phyloP scores from a whole-genome alignment of 2,329 filamentous ascomycete genomes.

The Penicillium sp. region DNA sequence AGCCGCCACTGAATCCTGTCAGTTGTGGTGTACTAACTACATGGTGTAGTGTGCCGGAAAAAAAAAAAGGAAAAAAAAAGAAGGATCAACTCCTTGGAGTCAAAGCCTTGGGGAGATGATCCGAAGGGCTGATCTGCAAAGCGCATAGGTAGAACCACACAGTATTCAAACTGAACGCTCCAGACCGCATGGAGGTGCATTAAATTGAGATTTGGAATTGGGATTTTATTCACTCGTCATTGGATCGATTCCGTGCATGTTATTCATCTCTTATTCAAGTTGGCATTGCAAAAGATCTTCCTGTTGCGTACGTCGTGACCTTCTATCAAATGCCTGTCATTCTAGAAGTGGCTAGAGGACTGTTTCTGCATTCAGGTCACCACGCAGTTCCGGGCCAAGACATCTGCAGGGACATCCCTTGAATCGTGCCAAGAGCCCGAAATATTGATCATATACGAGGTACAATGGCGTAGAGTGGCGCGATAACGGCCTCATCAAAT shows the following conservation, averaged over 20 bases:
- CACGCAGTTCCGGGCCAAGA: too few relatives aligned
- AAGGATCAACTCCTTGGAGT: neutral
- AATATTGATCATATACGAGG: too few relatives aligned
- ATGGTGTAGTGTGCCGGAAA: neutral
- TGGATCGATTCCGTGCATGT: neutral
- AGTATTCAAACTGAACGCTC: constrained; percentile 5
- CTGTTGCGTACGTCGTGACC: too few relatives aligned
- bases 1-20: neutral
- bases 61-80: neutral
- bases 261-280: too few relatives aligned
- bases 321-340: too few relatives aligned
- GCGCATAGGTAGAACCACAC: constrained; percentile 1
- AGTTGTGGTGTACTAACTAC: neutral
- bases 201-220: neutral
- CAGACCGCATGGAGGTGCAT: neutral
- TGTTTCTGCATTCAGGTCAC: too few relatives aligned
- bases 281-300: too few relatives aligned
- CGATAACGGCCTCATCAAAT: too few relatives aligned
- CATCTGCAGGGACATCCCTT: too few relatives aligned
- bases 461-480: too few relatives aligned
- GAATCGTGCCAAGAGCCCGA: too few relatives aligned
- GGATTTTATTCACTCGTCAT: neutral
- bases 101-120: neutral
- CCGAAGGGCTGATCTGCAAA: constrained; percentile 4
- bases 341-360: too few relatives aligned